Conservation (phyloP, 2,329 filamentous ascomycete genomes). For the Xylariomycetidae sp. region DNA sequence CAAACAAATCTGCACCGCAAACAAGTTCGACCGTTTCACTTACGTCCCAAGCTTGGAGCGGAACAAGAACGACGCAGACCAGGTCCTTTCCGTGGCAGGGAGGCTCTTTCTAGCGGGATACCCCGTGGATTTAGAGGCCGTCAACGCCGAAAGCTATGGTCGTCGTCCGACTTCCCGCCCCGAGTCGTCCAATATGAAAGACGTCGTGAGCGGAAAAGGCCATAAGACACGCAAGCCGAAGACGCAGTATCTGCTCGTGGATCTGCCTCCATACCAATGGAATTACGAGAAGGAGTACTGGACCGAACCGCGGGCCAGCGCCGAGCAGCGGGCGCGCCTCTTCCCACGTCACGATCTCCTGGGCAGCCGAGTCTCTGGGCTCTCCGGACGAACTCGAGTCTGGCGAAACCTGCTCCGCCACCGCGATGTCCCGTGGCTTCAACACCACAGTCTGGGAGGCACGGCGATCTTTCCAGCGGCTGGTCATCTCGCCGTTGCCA, state of each 20-base stretch:
- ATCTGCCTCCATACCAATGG: conserved; percentile 20
- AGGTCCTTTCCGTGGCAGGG: conserved; percentile 12
- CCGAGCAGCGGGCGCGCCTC: neutral
- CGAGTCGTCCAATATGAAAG: no score
- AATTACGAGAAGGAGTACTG: conserved; percentile 16
- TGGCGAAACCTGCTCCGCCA: conserved; percentile 6
- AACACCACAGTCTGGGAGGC: conserved; percentile 2
- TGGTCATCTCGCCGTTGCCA: conserved; percentile 35
- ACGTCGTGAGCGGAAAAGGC: neutral
- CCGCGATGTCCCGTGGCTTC: conserved; percentile 4
- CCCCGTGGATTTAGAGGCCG: conserved; percentile 13
- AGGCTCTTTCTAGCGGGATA: conserved; percentile 13
- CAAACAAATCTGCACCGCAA: conserved; percentile 18
- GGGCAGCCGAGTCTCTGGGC: conserved; percentile 1
- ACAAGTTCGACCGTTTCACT: conserved; percentile 4
- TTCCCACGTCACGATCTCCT: conserved; percentile 4
- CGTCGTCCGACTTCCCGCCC: no score
- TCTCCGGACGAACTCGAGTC: conserved; percentile 1
- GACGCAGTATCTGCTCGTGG: conserved; percentile 8
- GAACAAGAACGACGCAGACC: conserved; percentile 10
- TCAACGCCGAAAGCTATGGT: conserved; percentile 7
- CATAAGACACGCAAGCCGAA: conserved; percentile 4
- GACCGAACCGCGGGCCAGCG: conserved; percentile 13
- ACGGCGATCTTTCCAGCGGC: conserved; percentile 35
- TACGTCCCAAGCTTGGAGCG: conserved; percentile 13